A percentile compares a stretch with the other conserved stretches of the same genome.
phyloP scores from a whole-genome alignment of 73 alveolate species.

The Stentor roeselii region DNA sequence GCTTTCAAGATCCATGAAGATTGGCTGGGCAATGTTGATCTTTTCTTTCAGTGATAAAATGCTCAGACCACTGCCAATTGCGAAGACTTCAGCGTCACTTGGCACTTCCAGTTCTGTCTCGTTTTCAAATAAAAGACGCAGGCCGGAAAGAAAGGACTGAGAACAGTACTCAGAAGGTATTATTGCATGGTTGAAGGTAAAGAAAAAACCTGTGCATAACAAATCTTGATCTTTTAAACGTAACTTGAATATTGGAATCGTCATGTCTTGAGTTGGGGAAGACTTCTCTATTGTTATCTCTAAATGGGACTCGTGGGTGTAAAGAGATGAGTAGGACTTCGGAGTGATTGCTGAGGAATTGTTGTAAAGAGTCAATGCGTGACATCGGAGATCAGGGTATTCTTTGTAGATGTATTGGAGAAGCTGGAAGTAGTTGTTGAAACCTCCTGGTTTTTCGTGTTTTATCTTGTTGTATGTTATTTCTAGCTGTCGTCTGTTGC shows the following conservation, averaged over 20 bases:
- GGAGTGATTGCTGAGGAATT: background rate
- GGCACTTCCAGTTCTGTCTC: background rate
- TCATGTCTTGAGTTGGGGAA: background rate
- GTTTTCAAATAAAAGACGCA: background rate
- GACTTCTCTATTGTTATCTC: background rate
- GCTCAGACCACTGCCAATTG: background rate
- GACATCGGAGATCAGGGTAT: background rate
- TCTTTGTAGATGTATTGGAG: background rate
- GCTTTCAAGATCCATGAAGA: background rate
- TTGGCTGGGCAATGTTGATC: background rate
- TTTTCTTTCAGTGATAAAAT: background rate
- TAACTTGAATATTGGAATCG: background rate
- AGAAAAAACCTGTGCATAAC: background rate
- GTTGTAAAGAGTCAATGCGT: background rate
- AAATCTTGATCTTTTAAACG: background rate
- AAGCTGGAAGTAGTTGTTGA: background rate
- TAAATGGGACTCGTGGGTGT: background rate
- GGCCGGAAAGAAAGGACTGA: background rate
- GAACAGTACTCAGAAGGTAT: background rate
- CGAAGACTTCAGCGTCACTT: background rate
- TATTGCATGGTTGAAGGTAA: background rate
- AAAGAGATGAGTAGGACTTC: background rate
- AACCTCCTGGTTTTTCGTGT: background rate
- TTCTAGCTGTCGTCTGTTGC: background rate
- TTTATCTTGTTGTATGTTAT: background rate